Percentiles rank a stretch among this genome's conserved stretches.
phyloP scores from a whole-genome alignment of 768 basidiomycete genomes.

The Amylocystis lapponica region DNA sequence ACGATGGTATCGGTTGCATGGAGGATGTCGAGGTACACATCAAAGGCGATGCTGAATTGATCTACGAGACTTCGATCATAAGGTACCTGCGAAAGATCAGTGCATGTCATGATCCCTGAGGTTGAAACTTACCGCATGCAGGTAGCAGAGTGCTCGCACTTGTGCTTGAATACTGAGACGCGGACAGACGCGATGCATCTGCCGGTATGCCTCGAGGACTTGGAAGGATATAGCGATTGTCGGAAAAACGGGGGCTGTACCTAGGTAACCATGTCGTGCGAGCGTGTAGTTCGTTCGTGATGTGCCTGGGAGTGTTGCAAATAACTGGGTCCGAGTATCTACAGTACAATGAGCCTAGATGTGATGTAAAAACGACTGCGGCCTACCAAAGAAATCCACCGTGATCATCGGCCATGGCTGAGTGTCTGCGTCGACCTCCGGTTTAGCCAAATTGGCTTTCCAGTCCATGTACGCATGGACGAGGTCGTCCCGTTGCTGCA shows the following conservation, averaged over 20 bases:
- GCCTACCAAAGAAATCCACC: constrained; percentile 4
- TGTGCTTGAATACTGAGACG: constrained; percentile 19
- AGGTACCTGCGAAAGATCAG: neutral
- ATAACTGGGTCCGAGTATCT: neutral
- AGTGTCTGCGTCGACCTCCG: neutral
- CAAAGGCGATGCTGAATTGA: constrained; percentile 22
- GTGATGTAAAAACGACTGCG: neutral
- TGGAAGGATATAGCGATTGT: constrained; percentile 13
- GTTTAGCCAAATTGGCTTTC: neutral
- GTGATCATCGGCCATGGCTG: neutral
- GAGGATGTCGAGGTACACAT: constrained; percentile 22
- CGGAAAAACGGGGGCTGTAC: constrained; percentile 12
- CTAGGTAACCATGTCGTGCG: constrained; percentile 17
- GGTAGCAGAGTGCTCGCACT: constrained; percentile 9
- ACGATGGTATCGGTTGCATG: constrained; percentile 9
- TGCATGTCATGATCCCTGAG: neutral
- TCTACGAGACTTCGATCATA: neutral
- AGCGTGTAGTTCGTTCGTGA: constrained; percentile 14
- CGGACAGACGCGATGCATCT: constrained; percentile 20
- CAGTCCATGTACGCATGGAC: neutral
- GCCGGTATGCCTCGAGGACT: constrained; percentile 19
- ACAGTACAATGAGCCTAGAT: neutral
- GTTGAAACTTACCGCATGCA: constrained; percentile 14
- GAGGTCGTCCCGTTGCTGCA: neutral
- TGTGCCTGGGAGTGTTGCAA: neutral